These are phyloP conservation scores for Pseudocercospora fijiensis DNA, from an alignment of 2,329 filamentous ascomycete genomes.

Conservation along the genomic window DNA sequence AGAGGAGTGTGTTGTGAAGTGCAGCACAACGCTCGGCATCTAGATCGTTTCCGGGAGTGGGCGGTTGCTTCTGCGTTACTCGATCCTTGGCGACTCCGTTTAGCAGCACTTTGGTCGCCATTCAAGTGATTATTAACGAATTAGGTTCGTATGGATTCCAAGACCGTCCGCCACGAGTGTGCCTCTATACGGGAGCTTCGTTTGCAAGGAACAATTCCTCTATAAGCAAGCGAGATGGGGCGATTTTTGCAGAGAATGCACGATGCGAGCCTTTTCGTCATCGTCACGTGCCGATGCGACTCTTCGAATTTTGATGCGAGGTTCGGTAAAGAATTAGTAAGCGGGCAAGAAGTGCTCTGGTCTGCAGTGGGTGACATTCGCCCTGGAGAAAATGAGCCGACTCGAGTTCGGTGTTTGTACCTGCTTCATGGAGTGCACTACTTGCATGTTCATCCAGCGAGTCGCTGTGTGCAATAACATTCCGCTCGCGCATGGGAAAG, in stretches of 20 bases:
- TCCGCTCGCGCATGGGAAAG: background rate
- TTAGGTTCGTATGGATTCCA: background rate
- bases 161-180: background rate
- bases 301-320: background rate
- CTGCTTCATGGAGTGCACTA: too few relatives aligned
- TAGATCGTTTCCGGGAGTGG: conserved; percentile 27
- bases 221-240: conserved; percentile 1
- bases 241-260: background rate
- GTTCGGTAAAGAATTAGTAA: background rate
- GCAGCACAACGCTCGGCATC: conserved; percentile 37
- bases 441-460: too few relatives aligned
- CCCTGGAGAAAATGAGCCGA: too few relatives aligned
- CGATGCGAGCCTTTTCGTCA: background rate
- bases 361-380: background rate
- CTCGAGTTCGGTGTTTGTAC: too few relatives aligned
- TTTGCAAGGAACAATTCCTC: background rate
- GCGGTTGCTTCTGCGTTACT: conserved; percentile 30
- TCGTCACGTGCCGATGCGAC: background rate
- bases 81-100: conserved; percentile 33
- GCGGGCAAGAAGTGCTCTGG: background rate
- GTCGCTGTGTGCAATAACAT: background rate
- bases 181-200: background rate
- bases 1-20: conserved; percentile 37
- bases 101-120: background rate
- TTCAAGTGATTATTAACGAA: background rate